Evolutionary conservation across 2,329 filamentous ascomycete genomes (phyloP), one percentile per base, ranked within the genome.

Genomic region (Aspergillus sp.): DNA sequence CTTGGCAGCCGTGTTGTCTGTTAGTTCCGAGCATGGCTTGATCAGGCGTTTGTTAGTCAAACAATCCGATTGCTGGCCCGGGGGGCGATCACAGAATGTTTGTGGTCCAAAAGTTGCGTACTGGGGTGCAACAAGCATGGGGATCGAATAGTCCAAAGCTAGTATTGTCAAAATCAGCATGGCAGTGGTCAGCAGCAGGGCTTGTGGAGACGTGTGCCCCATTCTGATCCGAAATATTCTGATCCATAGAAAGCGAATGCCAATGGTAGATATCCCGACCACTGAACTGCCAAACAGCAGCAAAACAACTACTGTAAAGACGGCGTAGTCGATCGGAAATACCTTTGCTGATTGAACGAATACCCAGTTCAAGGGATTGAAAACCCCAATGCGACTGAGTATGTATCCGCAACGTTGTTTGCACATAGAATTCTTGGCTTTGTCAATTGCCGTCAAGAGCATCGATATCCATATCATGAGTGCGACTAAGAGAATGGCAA

Each of bases 161-260:
- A 99, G 81, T 2, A 91, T 91, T 66, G 96, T 94, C 65, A 98
- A 84, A 0, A 92, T 94, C 50, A 99, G 83, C 81, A 99, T 87
- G 10, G 96, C 91, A 0, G 94, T 97, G 1, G 92, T 90, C 72
- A 97, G 87, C 57, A 99, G 86, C 6, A 99, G 83, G 1, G 94
- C 95, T 75, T 98, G 95, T 0, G 95, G 95, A 0, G 91, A 89
- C 0, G 94, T 98, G 67, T 93, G 88, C 27, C 92, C 92, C 71
- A 90, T 91, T 70, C 92, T 87, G 70, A 99, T 94, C 74, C 90
- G 88, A 84, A 98, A 98, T 70, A 99, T 87, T 60, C 86, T 89
- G 68, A 99, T 83, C 95, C 95, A 99, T 55, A 99, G 85, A 83
- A 99, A 96, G 66, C 95, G 90, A 70, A 99, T 96, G 49, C 95